Evolutionary conservation across 2,329 filamentous ascomycete genomes (phyloP).

Genomic region (Microdochium bolleyi): DNA sequence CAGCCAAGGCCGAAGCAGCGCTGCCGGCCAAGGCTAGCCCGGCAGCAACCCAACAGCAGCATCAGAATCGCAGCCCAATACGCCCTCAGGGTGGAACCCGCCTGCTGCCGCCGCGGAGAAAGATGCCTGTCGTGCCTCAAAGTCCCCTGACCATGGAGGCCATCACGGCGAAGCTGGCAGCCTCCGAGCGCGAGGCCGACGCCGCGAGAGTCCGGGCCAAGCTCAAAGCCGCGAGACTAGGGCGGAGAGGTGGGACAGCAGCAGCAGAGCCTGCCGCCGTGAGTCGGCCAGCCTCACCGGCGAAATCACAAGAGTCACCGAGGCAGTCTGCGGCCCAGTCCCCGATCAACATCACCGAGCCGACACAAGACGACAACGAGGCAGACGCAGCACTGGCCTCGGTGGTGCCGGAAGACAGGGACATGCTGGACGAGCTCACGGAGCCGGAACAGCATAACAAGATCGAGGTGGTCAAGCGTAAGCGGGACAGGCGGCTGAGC

Average conservation of each 20-base stretch:
- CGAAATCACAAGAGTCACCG: neutral
- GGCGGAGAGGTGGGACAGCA: slow-evolving; percentile 9
- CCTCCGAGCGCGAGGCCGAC: slow-evolving; percentile 55
- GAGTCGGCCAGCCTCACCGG: neutral
- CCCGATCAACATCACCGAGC: neutral
- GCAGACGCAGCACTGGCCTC: neutral
- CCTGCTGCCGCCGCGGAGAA: slow-evolving; percentile 24
- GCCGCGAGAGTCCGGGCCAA: slow-evolving; percentile 56
- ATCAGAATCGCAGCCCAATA: slow-evolving; percentile 14
- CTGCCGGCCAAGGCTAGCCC: neutral
- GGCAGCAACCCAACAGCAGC: neutral
- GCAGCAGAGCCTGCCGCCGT: neutral
- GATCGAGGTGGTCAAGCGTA: slow-evolving; percentile 31
- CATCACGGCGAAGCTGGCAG: slow-evolving; percentile 56
- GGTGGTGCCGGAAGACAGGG: neutral
- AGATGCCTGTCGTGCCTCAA: slow-evolving; percentile 33
- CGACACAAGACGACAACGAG: neutral
- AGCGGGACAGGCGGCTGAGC: slow-evolving; percentile 43
- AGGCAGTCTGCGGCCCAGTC: slow-evolving; percentile 1
- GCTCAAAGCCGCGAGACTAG: slow-evolving; percentile 42
- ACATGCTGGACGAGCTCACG: neutral
- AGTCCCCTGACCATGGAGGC: slow-evolving; percentile 52
- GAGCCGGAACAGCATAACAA: slow-evolving; percentile 6
- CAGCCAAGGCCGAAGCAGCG: neutral
- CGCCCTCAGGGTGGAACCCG: slow-evolving; percentile 24